phyloP scores from a whole-genome alignment of 169 alveolate species.

The Plasmodium falciparum region DNA sequence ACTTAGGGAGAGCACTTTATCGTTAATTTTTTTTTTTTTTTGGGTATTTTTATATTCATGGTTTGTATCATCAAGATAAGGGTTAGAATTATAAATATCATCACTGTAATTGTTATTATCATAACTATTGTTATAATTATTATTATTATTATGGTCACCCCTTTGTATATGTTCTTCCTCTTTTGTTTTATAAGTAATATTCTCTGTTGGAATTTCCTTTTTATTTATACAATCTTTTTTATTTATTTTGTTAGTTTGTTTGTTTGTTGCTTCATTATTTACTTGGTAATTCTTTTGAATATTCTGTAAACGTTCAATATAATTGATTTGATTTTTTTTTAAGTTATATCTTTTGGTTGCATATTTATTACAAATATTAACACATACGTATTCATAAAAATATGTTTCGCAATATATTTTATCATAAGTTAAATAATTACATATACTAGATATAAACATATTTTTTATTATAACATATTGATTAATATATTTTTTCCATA shows the following conservation, averaged over 20 bases:
- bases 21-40: slow-evolving; percentile 11
- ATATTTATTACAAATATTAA: slow-evolving; percentile 10
- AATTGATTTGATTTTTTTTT: neutral
- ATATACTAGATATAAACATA: slow-evolving; percentile 28
- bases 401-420: slow-evolving; percentile 34
- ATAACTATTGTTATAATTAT: neutral
- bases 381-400: slow-evolving; percentile 53
- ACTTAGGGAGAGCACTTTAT: slow-evolving; percentile 14
- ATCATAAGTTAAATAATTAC: slow-evolving; percentile 55
- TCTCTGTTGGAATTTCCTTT: neutral
- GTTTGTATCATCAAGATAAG: neutral
- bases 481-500: slow-evolving; percentile 49
- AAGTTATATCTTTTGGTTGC: neutral
- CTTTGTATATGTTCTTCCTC: neutral
- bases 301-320: neutral
- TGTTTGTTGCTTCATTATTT: neutral
- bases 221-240: neutral
- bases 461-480: slow-evolving; percentile 23
- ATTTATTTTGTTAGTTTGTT: neutral
- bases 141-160: neutral
- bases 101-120: neutral
- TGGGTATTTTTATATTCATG: neutral
- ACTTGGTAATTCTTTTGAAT: neutral
- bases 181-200: neutral
- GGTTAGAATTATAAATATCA: neutral